Evolutionary conservation across 1,284 basidiomycete species (phyloP).

Genomic region (Apiotrichum sp.): DNA sequence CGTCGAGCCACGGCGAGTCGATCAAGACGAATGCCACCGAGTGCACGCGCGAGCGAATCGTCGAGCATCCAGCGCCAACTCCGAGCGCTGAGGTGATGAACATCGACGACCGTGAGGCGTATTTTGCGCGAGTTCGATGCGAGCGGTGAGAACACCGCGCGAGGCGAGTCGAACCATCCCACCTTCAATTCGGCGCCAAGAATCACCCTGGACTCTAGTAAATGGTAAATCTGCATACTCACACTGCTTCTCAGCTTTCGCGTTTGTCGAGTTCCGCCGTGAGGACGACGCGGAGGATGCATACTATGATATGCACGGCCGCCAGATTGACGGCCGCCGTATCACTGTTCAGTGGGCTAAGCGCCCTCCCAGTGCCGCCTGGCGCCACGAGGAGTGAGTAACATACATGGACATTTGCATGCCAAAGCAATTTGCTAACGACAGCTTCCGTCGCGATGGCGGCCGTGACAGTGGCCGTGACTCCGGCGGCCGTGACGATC

Average conservation of each 20-base stretch:
- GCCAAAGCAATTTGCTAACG: background rate
- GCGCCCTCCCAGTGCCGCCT: slow-evolving; percentile 77
- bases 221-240: slow-evolving; percentile 3
- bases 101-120: no score
- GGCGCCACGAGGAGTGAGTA: slow-evolving; percentile 62
- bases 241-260: slow-evolving; percentile 63
- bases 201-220: background rate
- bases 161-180: slow-evolving; percentile 3
- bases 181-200: background rate
- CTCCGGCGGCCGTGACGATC: slow-evolving; percentile 14
- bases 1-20: no score
- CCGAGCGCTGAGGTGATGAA: no score
- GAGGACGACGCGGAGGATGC: slow-evolving; percentile 79
- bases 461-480: slow-evolving; percentile 3
- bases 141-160: no score
- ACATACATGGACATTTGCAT: slow-evolving; percentile 13
- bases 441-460: slow-evolving; percentile 36
- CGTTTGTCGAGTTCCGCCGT: slow-evolving; percentile 82
- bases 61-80: background rate
- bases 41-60: background rate
- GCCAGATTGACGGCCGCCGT: slow-evolving; percentile 71
- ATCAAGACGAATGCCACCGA: background rate
- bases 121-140: no score
- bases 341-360: slow-evolving; percentile 87
- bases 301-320: slow-evolving; percentile 84